Conservation (phyloP, 495 filamentous ascomycete genomes). For the Letharia columbiana region DNA sequence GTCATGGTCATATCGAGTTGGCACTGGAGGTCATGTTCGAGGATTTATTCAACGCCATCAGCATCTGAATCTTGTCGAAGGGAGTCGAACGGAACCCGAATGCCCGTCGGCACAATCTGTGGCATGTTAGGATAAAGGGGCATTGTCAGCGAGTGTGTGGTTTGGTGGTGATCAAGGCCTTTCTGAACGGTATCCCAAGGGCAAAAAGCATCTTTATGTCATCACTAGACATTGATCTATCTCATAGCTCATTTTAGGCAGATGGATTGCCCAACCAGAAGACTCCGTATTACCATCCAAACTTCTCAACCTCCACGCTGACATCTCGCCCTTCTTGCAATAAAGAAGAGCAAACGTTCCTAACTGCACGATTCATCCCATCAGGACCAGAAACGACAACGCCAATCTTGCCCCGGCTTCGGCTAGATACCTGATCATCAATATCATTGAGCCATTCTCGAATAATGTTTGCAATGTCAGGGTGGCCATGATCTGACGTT, state of each 20-base stretch:
- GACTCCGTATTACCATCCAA: constrained; percentile 17
- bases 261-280: not conserved
- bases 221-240: not conserved
- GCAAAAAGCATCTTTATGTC: too few species aligned
- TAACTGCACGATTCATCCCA: constrained; percentile 21
- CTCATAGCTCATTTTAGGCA: not conserved
- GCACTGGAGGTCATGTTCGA: too few species aligned
- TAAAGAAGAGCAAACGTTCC: constrained; percentile 17
- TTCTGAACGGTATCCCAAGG: too few species aligned
- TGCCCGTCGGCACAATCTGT: too few species aligned
- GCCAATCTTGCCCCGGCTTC: constrained; percentile 5
- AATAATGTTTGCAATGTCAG: constrained; percentile 33
- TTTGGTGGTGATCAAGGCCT: too few species aligned
- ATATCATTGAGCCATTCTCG: constrained; percentile 7
- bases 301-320: constrained; percentile 23
- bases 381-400: constrained; percentile 24
- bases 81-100: too few species aligned
- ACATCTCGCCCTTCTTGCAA: constrained; percentile 15
- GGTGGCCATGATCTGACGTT: constrained; percentile 43
- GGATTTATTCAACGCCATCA: too few species aligned
- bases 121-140: too few species aligned
- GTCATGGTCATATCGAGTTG: too few species aligned
- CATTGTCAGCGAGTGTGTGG: too few species aligned
- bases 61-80: too few species aligned
- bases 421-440: not conserved